phyloP scores from a whole-genome alignment of 148 eudicot species.

The Persicaria maculosa region DNA sequence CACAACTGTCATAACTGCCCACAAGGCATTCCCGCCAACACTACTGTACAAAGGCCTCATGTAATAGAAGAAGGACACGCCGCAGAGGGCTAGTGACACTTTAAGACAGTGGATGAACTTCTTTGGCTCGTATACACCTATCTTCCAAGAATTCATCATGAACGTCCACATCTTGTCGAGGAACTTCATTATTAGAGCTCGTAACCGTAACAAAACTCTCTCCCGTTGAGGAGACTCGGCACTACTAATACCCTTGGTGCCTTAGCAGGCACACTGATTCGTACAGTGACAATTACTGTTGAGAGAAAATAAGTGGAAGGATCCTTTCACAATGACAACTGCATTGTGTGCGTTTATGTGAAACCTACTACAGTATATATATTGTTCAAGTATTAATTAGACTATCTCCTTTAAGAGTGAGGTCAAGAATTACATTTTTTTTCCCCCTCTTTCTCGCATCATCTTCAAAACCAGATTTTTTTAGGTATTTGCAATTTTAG shows the following conservation, averaged over 20 bases:
- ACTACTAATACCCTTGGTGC: too few relatives aligned
- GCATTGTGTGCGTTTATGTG: not conserved
- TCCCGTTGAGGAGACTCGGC: too few relatives aligned
- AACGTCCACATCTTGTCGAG: slow-evolving; percentile 35
- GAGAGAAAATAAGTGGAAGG: too few relatives aligned
- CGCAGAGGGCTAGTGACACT: slow-evolving; percentile 66
- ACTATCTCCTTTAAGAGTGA: not conserved
- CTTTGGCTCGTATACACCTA: slow-evolving; percentile 63
- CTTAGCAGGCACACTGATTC: too few relatives aligned
- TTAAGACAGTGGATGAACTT: slow-evolving; percentile 66
- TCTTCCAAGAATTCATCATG: slow-evolving; percentile 41
- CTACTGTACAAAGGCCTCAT: slow-evolving; percentile 83
- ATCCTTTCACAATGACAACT: not conserved
- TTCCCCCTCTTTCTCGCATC: not conserved
- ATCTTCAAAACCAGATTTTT: not conserved
- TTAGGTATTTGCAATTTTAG: not conserved
- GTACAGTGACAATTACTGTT: too few relatives aligned
- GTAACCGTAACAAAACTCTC: too few relatives aligned
- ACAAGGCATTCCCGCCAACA: slow-evolving; percentile 89
- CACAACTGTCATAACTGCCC: slow-evolving; percentile 92
- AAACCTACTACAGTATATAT: too few relatives aligned
- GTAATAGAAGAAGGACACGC: slow-evolving; percentile 76
- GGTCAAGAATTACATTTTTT: not conserved
- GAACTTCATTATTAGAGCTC: too few relatives aligned
- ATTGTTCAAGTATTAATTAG: too few relatives aligned